Percentiles rank a stretch among this genome's conserved stretches.
phyloP scores from a whole-genome alignment of 2,329 filamentous ascomycete genomes.

The Diplodia intermedia region DNA sequence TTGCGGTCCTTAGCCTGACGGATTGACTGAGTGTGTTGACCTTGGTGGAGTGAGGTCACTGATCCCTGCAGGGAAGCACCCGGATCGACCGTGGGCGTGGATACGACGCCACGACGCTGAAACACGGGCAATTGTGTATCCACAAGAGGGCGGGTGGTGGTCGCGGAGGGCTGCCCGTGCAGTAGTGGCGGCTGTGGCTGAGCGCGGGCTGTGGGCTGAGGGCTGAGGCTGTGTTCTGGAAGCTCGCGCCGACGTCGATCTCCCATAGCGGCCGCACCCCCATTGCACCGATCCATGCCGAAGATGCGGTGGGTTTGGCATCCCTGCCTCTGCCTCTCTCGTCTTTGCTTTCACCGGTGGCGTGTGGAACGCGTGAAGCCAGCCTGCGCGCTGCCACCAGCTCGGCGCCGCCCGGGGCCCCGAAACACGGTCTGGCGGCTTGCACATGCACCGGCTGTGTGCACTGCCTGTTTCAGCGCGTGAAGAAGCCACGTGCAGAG shows the following conservation, averaged over 20 bases:
- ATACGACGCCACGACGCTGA: not conserved
- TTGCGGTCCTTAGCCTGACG: not conserved
- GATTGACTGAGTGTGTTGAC: not conserved
- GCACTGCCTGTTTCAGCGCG: not conserved
- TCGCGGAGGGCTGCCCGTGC: not conserved
- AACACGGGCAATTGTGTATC: not conserved
- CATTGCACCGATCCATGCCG: slow-evolving; percentile 7
- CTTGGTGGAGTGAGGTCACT: not conserved
- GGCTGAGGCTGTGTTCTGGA: not conserved
- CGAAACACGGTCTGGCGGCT: slow-evolving; percentile 3
- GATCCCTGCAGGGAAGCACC: not conserved
- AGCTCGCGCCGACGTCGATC: slow-evolving; percentile 1
- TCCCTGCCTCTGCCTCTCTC: not conserved
- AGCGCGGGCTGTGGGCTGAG: not conserved
- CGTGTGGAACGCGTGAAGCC: not conserved
- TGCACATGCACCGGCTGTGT: not conserved
- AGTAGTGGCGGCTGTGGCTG: slow-evolving; percentile 16
- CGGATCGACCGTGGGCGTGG: not conserved
- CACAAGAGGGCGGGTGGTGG: not conserved
- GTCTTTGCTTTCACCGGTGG: not conserved
- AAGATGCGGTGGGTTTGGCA: not conserved
- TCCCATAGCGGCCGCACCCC: slow-evolving; percentile 16
- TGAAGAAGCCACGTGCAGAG: not conserved
- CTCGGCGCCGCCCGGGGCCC: not conserved
- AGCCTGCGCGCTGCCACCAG: not conserved